Percentiles rank a stretch among this genome's conserved stretches.
phyloP scores from a whole-genome alignment of 106 monocot species.

The Allium cepa region DNA sequence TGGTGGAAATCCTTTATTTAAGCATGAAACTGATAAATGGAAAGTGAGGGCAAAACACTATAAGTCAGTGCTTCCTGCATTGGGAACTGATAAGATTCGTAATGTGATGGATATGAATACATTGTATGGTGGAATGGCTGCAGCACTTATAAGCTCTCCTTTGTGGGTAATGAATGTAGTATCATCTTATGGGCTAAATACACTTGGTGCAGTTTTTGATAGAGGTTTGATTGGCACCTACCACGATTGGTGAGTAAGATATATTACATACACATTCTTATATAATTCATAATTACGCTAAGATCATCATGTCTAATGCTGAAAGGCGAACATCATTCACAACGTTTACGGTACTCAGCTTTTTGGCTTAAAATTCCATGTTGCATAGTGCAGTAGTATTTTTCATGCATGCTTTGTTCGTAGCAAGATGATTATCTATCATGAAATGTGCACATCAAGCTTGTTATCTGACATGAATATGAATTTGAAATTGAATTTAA shows the following conservation, averaged over 20 bases:
- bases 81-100: slow-evolving; percentile 54
- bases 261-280: too few species aligned
- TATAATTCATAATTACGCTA: too few species aligned
- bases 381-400: too few species aligned
- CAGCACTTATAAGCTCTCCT: slow-evolving; percentile 41
- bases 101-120: slow-evolving; percentile 91
- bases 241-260: slow-evolving; percentile 65
- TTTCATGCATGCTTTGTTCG: too few species aligned
- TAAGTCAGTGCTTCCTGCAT: slow-evolving; percentile 45
- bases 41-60: slow-evolving; percentile 63
- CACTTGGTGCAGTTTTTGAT: slow-evolving; percentile 65
- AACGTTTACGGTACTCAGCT: too few species aligned
- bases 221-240: slow-evolving; percentile 74
- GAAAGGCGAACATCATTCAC: too few species aligned
- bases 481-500: too few species aligned
- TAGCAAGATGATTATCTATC: too few species aligned
- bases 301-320: too few species aligned
- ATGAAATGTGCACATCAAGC: too few species aligned
- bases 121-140: slow-evolving; percentile 72
- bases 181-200: slow-evolving; percentile 58
- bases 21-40: slow-evolving; percentile 73
- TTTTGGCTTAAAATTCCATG: too few species aligned
- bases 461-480: too few species aligned
- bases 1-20: slow-evolving; percentile 51
- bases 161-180: slow-evolving; percentile 88